These are phyloP conservation scores for Colletotrichum sp. DNA, from an alignment of 2,329 filamentous ascomycete species.

Conservation along the genomic window DNA sequence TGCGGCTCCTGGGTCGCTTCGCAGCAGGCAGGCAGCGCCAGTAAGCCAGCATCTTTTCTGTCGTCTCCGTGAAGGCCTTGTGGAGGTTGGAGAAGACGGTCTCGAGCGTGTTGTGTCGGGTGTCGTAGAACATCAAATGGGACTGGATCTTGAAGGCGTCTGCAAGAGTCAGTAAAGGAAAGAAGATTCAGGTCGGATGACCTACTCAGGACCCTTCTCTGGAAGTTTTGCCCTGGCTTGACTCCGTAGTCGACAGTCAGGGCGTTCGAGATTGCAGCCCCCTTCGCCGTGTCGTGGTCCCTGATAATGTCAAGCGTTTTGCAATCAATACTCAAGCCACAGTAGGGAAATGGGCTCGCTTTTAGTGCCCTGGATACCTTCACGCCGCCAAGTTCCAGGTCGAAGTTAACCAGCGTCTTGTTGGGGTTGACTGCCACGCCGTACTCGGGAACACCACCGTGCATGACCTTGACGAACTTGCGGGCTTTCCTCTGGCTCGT, in stretches of 20 bases:
- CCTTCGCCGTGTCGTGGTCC: slow-evolving; percentile 60
- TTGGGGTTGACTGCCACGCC: slow-evolving; percentile 77
- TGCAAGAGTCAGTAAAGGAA: slow-evolving; percentile 27
- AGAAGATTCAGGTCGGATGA: slow-evolving; percentile 3
- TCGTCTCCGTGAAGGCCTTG: slow-evolving; percentile 77
- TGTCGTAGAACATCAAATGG: slow-evolving; percentile 84
- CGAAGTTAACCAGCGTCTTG: slow-evolving; percentile 89
- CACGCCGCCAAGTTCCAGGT: slow-evolving; percentile 59
- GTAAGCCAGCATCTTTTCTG: slow-evolving; percentile 75
- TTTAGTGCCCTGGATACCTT: slow-evolving; percentile 53
- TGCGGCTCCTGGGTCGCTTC: slow-evolving; percentile 58
- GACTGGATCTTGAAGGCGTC: slow-evolving; percentile 83
- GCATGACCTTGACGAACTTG: slow-evolving; percentile 80
- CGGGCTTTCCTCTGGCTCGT: slow-evolving; percentile 69
- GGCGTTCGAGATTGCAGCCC: slow-evolving; percentile 65
- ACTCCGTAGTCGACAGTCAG: slow-evolving; percentile 80
- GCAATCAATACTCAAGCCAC: slow-evolving; percentile 79
- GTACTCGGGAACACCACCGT: slow-evolving; percentile 77
- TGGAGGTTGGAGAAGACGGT: slow-evolving; percentile 79
- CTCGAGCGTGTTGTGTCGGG: slow-evolving; percentile 71
- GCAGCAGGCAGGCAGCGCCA: slow-evolving; percentile 59
- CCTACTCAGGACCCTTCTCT: slow-evolving; percentile 77
- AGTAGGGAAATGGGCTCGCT: slow-evolving; percentile 78
- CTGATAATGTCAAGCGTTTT: slow-evolving; percentile 76
- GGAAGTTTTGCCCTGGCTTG: slow-evolving; percentile 77